Evolutionary conservation across 1,139 yeast genomes (phyloP), one percentile per base, ranked within the genome.

Genomic region (Groenewaldozyma sp.): DNA sequence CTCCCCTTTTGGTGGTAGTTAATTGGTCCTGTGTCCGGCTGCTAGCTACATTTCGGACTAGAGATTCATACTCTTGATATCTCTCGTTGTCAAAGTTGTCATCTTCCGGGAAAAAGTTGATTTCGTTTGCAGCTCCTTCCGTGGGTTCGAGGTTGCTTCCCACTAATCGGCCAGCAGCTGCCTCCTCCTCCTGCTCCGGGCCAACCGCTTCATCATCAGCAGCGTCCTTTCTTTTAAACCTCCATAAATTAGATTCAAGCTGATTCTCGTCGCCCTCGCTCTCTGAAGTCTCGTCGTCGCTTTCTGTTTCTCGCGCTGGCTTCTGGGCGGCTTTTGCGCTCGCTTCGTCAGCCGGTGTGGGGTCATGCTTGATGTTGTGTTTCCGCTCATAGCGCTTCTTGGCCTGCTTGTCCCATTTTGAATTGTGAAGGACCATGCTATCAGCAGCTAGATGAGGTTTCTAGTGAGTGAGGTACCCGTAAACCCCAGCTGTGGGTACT

Each of bases 371-470:
- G n/a, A 51, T 43, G 2, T 54, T 54, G 41, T 52, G 57, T 45
- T 53, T 53, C 39, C 47, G 46, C 35, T 44, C 37, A 36, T 53
- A 52, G 39, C 39, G 36, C 34, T 43, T 38, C 22, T 50, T 53
- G 18, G 58, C 58, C 38, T 48, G 46, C 20, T 45, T 41, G 37
- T 53, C 56, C 56, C 56, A 53, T 44, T 53, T 53, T n/a, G 50
- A 48, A 40, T 53, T 52, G 39, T 53, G 58, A 5, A 53, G 46
- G 10, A 53, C 58, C 58, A 53, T 53, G 9, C n/a, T n/a, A n/a
- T n/a, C n/a, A n/a, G n/a, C n/a, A n/a, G n/a, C n/a, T n/a, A n/a
- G n/a, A n/a, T n/a, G n/a, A n/a, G n/a, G n/a, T n/a, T n/a, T n/a
- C n/a, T n/a, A n/a, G n/a, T n/a, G n/a, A n/a, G n/a, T n/a, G n/a